Evolutionary conservation across 2,329 filamentous ascomycete species (phyloP), one percentile per base, ranked within the genome.

Genomic region (Scedosporium aurantiacum): DNA sequence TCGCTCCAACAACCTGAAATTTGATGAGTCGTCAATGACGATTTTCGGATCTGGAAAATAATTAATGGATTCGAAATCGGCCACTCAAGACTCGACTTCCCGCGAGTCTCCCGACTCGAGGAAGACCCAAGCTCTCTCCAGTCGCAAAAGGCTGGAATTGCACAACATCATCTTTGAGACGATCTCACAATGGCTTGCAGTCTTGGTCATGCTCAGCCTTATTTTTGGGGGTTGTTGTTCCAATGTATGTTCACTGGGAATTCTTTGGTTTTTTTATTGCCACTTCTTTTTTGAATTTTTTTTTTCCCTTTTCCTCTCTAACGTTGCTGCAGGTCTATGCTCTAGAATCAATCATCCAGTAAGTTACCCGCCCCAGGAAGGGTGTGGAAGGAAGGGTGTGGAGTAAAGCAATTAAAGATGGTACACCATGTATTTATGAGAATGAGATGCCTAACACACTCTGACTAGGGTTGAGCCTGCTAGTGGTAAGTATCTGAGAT

Each of bases 201-300:
- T 87, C 55, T 78, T 80, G 23, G 78, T 81, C 62, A 95, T 95
- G 82, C 80, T 93, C 62, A 81, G 81, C 59, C 82, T 97, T 66
- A 97, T 99, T 63, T 97, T 99, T 73, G 94, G 94, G 59, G 94
- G 94, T 32, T 96, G 91, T 71, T 96, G 92, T 76, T 91, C 90
- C 41, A 96, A 96, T 80, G 92, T 92, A 78, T 74, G 85, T 27
- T 4, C 28, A 8, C 37, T 55, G 18, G 6, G 5, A 6, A 12
- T 55, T 18, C 5, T 12, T 16, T 40, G 28, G 16, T 2, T 8
- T n/a, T 32, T 14, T 5, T 40, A n/a, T n/a, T n/a, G n/a, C 7
- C 25, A 5, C 32, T 3, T 37, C 5, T 12, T 37, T 37, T 37
- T 37, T 37, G 8, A 1, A 37, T 37, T 37, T 12, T 2, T 37